Evolutionary conservation across 257 asterid genomes (phyloP), one percentile per base, ranked within the genome.

Genomic region (Nicotiana sylvestris): DNA sequence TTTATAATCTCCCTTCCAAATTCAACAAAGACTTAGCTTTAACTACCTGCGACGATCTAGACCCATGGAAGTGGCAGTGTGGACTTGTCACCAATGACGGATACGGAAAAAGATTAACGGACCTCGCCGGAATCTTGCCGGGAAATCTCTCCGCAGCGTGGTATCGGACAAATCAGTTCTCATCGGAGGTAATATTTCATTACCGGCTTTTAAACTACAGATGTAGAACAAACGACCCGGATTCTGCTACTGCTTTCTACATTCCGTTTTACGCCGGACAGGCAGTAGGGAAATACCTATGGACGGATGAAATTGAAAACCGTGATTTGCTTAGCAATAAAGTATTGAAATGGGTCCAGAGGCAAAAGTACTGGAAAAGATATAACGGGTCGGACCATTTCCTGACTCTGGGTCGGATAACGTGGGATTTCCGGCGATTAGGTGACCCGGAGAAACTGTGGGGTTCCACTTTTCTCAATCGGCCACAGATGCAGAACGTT

Each of bases 251-350:
- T 46, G 97, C 98, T 16, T 96, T 89, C 85, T 96, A 96, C 88
- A 90, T 96, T 10, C 99, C 99, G 17, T 96, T 96, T 77, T 96
- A 96, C 88, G 97, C 97, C 0, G 97, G 97, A 6, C 92, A 91
- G 53, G 93, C 97, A 2, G 94, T 88, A 1, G 94, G 93, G 8
- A 93, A 90, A 81, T 90, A 85, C 82, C 70, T 92, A 12, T 89
- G 92, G 93, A 77, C 39, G 18, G 92, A 93, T 79, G 90, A 89
- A 84, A 89, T 90, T 12, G 72, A 86, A 6, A 83, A 84, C 4
- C 91, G 96, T 8, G 98, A 95, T 83, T 82, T 84, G 55, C 97
- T 85, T 12, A 87, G 96, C 82, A 88, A 89, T 21, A 81, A 62
- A 88, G 85, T 94, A 91, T 88, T 96, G 55, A 76, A 87, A 78